phyloP scores from a whole-genome alignment of 139 green algal genomes.

The Haematococcus lacustris region DNA sequence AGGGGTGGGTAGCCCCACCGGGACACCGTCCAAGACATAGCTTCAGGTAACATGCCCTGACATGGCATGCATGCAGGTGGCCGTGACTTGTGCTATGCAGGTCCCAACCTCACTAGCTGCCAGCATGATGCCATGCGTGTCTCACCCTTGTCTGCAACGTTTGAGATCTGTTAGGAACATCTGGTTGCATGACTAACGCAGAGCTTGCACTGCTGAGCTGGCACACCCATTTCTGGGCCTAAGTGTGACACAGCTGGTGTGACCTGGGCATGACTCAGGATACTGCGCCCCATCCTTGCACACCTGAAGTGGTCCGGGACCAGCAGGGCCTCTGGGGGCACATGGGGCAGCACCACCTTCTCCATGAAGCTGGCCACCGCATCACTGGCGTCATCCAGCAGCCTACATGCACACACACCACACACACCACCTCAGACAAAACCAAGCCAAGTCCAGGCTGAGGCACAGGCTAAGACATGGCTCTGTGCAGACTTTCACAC shows the following conservation, averaged over 20 bases:
- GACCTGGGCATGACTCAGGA: neutral
- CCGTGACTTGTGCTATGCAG: too few relatives aligned
- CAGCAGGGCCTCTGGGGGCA: neutral
- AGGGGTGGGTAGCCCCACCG: too few relatives aligned
- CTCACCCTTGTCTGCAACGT: too few relatives aligned
- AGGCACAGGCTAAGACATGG: too few relatives aligned
- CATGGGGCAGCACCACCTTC: neutral
- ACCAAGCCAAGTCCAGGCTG: too few relatives aligned
- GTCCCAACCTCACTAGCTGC: too few relatives aligned
- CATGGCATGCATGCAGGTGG: too few relatives aligned
- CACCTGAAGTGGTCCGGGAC: slow-evolving; percentile 8
- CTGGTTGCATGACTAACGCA: neutral
- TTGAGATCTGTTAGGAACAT: neutral
- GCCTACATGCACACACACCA: neutral
- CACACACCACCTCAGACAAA: too few relatives aligned
- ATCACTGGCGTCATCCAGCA: neutral
- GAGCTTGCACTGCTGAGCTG: neutral
- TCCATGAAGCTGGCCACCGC: slow-evolving; percentile 7
- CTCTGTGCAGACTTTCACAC: too few relatives aligned
- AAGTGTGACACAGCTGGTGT: too few relatives aligned
- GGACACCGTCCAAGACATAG: too few relatives aligned
- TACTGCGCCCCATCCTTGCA: neutral
- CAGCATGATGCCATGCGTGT: neutral
- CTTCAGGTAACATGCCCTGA: too few relatives aligned
- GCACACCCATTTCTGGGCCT: neutral